Evolutionary conservation across 2,329 filamentous ascomycete genomes (phyloP), one percentile per base, ranked within the genome.

Genomic region (Aurifilum marmelostoma): DNA sequence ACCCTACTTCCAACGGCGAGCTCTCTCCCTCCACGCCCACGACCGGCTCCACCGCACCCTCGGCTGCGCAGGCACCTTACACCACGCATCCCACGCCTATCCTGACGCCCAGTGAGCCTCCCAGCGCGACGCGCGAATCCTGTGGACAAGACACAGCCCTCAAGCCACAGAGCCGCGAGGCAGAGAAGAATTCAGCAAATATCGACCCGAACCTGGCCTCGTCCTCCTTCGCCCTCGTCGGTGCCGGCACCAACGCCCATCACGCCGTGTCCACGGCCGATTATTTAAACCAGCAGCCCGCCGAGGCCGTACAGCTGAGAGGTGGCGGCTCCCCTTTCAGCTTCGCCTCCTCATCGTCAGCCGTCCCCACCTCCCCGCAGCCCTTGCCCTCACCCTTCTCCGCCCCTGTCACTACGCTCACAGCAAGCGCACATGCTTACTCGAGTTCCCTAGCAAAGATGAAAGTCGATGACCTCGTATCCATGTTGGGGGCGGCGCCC

Each of bases 391-490:
- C 73, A 72, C 67, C 72, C 74, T 71, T 74, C 74, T 73, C 69
- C 75, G 74, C 74, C 77, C 74, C 71, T n/a, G n/a, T 76, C 72
- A 73, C 7, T 24, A 74, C 76, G 75, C n/a, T 27, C 12, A 8
- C 39, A 34, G 16, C 34, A 67, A 41, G 64, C 65, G 41, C 69
- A 67, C 65, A 64, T 58, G 77, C 84, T 87, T 78, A 87, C 81
- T 75, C 76, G 75, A 75, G 73, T 74, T 71, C 71, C 78, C 72
- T 79, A 88, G 87, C 85, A 78, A 87, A 86, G 80, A 89, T 93
- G 80, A 88, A 87, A 76, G 88, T 96, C 75, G 87, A 90, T 78
- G 91, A 94, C 74, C 88, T 96, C 56, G 88, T 94, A 74, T 80
- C 81, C 71, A 77, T 84, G 73, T 84, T 91, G 71, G 88, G 89